Base-by-base conservation (phyloP, 495 filamentous ascomycete species). In the Rusavskia elegans region DNA sequence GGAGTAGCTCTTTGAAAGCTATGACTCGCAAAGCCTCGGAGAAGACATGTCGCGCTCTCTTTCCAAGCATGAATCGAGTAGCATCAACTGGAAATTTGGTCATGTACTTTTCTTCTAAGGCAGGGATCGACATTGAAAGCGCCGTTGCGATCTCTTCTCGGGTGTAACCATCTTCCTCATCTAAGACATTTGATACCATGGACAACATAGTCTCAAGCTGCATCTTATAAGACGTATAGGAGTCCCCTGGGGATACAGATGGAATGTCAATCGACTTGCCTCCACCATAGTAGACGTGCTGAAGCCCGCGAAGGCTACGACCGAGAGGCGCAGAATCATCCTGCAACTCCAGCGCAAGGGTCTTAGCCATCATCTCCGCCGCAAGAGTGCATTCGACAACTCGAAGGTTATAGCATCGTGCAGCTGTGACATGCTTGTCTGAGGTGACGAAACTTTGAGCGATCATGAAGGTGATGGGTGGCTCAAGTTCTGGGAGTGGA, bases 381-480 rank as follows among this genome's bases (percentile, higher is more conserved):
- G 93, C 93, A 32, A 98, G 75, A 7, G 82, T 88, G 69, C 87
- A 93, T 66, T 97, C 92, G 9, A 96, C 92, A 1, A 98, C 92
- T 17, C 92, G 83, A 6, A 98, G 80, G 66, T 98, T 98, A 73
- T 97, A 98, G 71, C 87, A 87, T 50, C 88, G 80, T 1, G 89
- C 89, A 0, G 83, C 92, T 0, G 89, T 95, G 35, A 89, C 84
- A 63, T 93, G 87, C 67, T 98, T 98, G 69, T 97, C 87, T 10
- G 89, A 84, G 37, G 83, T 80, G 50, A 97, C 85, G 65, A 95
- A 95, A 49, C 83, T 89, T 63, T 97, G 90, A 19, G 90, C 92
- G 60, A 95, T 87, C 53, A 98, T 73, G 68, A 98, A 97, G 53
- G 80, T 84, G 42, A 95, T 77, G 53, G 89, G 85, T 8, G 93